Conservation (phyloP, 2,329 filamentous ascomycete genomes). For the Exophiala dermatitidis region DNA sequence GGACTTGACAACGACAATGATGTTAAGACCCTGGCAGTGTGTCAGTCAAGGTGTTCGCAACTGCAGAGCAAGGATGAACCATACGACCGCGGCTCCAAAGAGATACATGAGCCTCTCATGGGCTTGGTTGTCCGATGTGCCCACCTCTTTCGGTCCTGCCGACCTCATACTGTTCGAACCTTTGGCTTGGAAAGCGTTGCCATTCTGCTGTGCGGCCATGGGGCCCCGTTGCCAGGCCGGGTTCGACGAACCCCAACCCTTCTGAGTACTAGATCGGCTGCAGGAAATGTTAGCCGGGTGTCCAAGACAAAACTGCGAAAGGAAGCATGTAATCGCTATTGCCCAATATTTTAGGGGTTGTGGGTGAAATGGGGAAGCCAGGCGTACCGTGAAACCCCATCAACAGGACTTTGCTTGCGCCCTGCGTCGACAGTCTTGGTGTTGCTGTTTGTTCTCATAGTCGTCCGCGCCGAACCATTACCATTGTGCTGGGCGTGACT, state of each 20-base stretch:
- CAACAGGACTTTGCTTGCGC: slow-evolving; percentile 26
- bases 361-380: neutral
- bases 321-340: neutral
- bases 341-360: neutral
- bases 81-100: slow-evolving; percentile 53
- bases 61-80: slow-evolving; percentile 27
- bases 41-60: slow-evolving; percentile 5
- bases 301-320: neutral
- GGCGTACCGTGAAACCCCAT: slow-evolving; percentile 19
- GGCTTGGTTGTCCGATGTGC: slow-evolving; percentile 50
- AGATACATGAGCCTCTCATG: slow-evolving; percentile 55
- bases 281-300: slow-evolving; percentile 2
- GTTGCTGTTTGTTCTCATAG: slow-evolving; percentile 25
- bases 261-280: slow-evolving; percentile 34
- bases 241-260: slow-evolving; percentile 57
- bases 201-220: slow-evolving; percentile 47
- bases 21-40: slow-evolving; percentile 45
- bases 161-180: slow-evolving; percentile 34
- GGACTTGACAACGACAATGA: slow-evolving; percentile 51
- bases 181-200: slow-evolving; percentile 42
- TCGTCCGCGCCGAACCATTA: slow-evolving; percentile 22
- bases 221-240: slow-evolving; percentile 53
- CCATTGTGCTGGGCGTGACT: slow-evolving; percentile 15
- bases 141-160: slow-evolving; percentile 40
- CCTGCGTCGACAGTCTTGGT: slow-evolving; percentile 22